These are phyloP conservation scores for Stephanodiscus triporus DNA, from an alignment of 108 stramenopile genomes.

Conservation along the genomic window DNA sequence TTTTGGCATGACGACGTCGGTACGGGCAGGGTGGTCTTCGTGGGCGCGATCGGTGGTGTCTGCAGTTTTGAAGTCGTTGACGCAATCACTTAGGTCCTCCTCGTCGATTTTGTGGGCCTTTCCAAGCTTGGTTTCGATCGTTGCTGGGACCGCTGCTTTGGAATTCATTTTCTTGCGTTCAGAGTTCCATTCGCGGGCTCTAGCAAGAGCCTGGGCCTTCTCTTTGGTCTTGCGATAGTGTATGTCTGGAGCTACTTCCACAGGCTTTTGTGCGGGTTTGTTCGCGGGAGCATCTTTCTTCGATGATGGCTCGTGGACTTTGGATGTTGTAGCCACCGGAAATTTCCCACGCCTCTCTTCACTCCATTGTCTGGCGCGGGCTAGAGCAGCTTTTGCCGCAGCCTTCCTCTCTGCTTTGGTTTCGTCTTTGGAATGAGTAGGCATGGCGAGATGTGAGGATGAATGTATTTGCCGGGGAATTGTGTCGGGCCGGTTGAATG, in stretches of 20 bases:
- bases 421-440: background rate
- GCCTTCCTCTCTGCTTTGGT: background rate
- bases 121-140: background rate
- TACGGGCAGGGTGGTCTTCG: background rate
- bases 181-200: conserved; percentile 5
- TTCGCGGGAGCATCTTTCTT: background rate
- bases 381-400: background rate
- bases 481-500: background rate
- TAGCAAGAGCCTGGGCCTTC: conserved; percentile 1
- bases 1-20: too few relatives aligned
- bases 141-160: background rate
- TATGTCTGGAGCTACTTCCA: background rate
- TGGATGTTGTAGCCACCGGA: background rate
- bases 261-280: background rate
- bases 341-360: background rate
- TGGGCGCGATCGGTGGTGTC: background rate
- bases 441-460: background rate
- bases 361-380: background rate
- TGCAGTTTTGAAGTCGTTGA: conserved; percentile 3
- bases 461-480: background rate
- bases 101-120: background rate
- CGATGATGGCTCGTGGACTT: background rate
- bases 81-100: background rate
- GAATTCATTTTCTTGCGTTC: background rate
- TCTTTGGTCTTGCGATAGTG: conserved; percentile 8